Evolutionary conservation across 2,329 filamentous ascomycete species (phyloP), one percentile per base, ranked within the genome.

Genomic region (Camptophora hylomeconis): DNA sequence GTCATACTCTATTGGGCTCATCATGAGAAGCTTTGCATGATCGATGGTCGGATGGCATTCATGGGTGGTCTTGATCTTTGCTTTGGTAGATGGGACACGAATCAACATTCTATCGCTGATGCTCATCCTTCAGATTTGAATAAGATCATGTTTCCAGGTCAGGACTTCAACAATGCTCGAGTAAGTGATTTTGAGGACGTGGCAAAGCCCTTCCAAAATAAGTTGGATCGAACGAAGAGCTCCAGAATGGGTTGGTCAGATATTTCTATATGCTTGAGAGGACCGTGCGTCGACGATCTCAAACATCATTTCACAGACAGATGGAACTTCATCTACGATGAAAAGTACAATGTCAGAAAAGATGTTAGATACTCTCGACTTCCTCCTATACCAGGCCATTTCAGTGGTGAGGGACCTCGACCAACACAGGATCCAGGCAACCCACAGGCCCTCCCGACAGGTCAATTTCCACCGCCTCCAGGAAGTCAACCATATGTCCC

Each of bases 241-340:
- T 82, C 80, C 2, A 71, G 86, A 35, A 93, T 93, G 83, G 84
- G 84, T 12, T 93, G 86, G 86, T 82, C 80, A 9, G 86, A 93
- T 53, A 70, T 93, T 34, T 75, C 79, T 7, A 62, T 94, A 32
- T 83, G 74, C 42, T 52, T 93, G 33, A 67, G 66, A 9, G 84
- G 84, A 0, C 75, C 75, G 0, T 77, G 82, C 7, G 75, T 87
- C 0, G 63, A 76, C 38, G 83, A 80, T 50, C 61, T 93, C 17
- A 63, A 73, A 17, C 67, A 69, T 4, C 83, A 93, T 50, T 93
- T 94, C 45, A 67, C 74, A 2, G 78, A 92, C 47, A 65, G 84
- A 44, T 94, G 86, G 83, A 93, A 93, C 57, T 92, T 81, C 49
- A 86, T 94, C 40, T 92, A 73, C 40, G 66, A 74, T 32, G 72